phyloP scores from a whole-genome alignment of 2,329 filamentous ascomycete species.

The Stenocarpella maydis region DNA sequence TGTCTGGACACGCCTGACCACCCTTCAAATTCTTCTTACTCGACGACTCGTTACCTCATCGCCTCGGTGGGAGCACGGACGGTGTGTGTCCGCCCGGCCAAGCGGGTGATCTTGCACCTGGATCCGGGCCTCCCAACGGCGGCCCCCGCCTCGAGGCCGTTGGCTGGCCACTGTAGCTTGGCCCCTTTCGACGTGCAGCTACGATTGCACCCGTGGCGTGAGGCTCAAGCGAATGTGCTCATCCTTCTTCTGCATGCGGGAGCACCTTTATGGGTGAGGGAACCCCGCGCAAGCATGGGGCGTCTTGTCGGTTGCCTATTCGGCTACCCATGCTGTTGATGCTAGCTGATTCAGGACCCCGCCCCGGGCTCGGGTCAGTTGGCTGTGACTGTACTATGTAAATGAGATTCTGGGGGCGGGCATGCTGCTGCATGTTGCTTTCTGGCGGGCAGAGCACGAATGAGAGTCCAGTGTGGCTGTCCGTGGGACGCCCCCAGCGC shows the following conservation, averaged over 20 bases:
- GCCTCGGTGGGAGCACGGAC: slow-evolving; percentile 14
- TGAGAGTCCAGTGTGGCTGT: slow-evolving; percentile 11
- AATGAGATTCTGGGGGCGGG: slow-evolving; percentile 9
- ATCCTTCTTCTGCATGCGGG: slow-evolving; percentile 16
- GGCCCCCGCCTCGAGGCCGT: slow-evolving; percentile 20
- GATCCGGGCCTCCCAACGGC: slow-evolving; percentile 9
- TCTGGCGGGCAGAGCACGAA: slow-evolving; percentile 26
- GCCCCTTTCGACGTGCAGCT: slow-evolving; percentile 29
- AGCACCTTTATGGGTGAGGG: not conserved
- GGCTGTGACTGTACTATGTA: slow-evolving; percentile 10
- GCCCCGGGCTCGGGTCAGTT: slow-evolving; percentile 24
- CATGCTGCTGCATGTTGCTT: slow-evolving; percentile 22
- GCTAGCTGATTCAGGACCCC: slow-evolving; percentile 25
- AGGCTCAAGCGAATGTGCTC: slow-evolving; percentile 26
- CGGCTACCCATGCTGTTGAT: slow-evolving; percentile 18
- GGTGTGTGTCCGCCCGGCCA: slow-evolving; percentile 15
- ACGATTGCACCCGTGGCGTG: slow-evolving; percentile 19
- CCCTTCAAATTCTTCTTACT: not conserved
- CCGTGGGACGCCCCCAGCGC: slow-evolving; percentile 4
- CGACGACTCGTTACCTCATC: not conserved
- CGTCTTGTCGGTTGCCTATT: slow-evolving; percentile 22
- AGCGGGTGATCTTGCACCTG: not conserved
- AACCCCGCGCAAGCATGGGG: slow-evolving; percentile 14
- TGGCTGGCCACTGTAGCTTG: slow-evolving; percentile 10
- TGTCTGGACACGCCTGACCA: slow-evolving; percentile 1